Evolutionary conservation across 2,329 filamentous ascomycete genomes (phyloP).

Genomic region (Thermochaetoides dissita): DNA sequence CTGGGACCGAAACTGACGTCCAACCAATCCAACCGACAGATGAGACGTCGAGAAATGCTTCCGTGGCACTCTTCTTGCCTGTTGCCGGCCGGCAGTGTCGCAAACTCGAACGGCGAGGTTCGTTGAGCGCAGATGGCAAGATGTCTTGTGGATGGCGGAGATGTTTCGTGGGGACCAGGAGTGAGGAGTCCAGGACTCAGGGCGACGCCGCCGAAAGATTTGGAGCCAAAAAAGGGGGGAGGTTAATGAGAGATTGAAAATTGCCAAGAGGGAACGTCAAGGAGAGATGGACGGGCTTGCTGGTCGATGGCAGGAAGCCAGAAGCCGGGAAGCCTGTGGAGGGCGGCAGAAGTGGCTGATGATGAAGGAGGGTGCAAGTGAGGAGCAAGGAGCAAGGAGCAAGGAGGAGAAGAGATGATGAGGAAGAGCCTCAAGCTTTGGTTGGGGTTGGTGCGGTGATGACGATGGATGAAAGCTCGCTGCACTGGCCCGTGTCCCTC

Average conservation of each 20-base stretch:
- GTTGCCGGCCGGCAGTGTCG: no score
- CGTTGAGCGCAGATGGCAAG: no score
- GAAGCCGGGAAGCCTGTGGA: slow-evolving; percentile 3
- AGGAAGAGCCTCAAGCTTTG: neutral
- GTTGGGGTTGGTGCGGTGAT: slow-evolving; percentile 9
- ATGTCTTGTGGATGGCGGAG: no score
- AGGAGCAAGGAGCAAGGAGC: slow-evolving; percentile 10
- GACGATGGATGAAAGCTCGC: slow-evolving; percentile 7
- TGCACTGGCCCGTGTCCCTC: no score
- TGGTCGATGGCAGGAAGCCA: slow-evolving; percentile 10
- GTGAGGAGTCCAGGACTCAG: slow-evolving; percentile 1
- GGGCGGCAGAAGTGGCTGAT: slow-evolving; percentile 4
- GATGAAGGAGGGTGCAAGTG: slow-evolving; percentile 14
- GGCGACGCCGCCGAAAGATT: slow-evolving; percentile 11
- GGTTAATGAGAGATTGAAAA: slow-evolving; percentile 18
- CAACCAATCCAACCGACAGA: no score
- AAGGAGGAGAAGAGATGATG: neutral
- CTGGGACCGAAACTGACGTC: no score
- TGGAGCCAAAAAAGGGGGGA: slow-evolving; percentile 5
- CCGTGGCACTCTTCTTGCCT: no score
- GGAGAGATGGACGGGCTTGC: slow-evolving; percentile 11
- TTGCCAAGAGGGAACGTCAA: slow-evolving; percentile 14
- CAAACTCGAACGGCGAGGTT: no score
- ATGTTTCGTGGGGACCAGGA: no score
- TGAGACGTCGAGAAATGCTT: no score